These are phyloP conservation scores for Breynia disticha DNA, from an alignment of 441 rosid species.

Conservation along the genomic window DNA sequence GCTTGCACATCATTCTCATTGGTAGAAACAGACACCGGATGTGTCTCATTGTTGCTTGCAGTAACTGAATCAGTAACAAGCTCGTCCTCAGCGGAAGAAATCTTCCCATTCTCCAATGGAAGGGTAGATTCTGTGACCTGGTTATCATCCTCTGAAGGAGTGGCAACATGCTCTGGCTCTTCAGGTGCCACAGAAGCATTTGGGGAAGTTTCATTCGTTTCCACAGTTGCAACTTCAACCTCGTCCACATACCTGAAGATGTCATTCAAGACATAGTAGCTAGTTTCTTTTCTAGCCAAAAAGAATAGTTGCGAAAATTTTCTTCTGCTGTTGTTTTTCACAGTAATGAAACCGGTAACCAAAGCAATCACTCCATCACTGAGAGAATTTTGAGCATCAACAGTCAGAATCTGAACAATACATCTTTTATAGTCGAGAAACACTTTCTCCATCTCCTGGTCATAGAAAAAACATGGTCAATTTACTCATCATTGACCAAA, in stretches of 20 bases:
- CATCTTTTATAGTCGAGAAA: slow-evolving; percentile 59
- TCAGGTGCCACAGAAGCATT: slow-evolving; percentile 18
- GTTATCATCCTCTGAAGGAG: slow-evolving; percentile 39
- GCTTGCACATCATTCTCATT: slow-evolving; percentile 2
- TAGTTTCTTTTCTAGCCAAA: slow-evolving; percentile 65
- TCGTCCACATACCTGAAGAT: slow-evolving; percentile 64
- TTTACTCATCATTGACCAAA: no score
- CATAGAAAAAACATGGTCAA: background rate
- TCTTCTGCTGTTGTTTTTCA: slow-evolving; percentile 51
- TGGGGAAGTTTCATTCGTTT: slow-evolving; percentile 26
- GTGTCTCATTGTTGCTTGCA: slow-evolving; percentile 22
- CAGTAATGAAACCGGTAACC: slow-evolving; percentile 79
- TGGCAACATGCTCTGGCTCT: slow-evolving; percentile 29
- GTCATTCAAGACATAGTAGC: slow-evolving; percentile 80
- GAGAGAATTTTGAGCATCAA: slow-evolving; percentile 79
- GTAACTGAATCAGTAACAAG: slow-evolving; percentile 27
- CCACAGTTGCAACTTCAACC: slow-evolving; percentile 24
- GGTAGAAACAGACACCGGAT: slow-evolving; percentile 13
- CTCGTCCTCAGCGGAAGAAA: slow-evolving; percentile 45
- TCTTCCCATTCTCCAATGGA: slow-evolving; percentile 45
- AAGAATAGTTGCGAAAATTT: slow-evolving; percentile 81
- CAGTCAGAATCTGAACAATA: slow-evolving; percentile 72
- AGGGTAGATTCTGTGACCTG: slow-evolving; percentile 48
- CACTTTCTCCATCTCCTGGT: slow-evolving; percentile 71
- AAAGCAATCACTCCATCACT: slow-evolving; percentile 74